A percentile compares a stretch with the other conserved stretches of the same genome.
Evolutionary conservation across 2,329 filamentous ascomycete genomes (phyloP).

Genomic region (Diplocarpon rosae): DNA sequence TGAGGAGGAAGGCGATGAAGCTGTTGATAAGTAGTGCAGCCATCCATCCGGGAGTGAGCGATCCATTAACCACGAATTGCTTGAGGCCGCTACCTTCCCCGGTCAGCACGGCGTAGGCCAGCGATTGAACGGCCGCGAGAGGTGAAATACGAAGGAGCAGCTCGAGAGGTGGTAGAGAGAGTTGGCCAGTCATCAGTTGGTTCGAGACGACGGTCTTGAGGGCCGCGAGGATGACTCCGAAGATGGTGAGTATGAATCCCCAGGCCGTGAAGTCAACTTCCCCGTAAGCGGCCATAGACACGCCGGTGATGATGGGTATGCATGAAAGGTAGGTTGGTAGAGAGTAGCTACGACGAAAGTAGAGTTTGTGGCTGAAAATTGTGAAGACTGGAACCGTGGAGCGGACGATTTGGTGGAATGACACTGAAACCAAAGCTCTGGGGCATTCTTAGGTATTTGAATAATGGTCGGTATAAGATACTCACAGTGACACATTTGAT

Average conservation of each 20-base stretch:
- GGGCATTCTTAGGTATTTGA: not conserved
- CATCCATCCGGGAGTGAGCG: slow-evolving; percentile 16
- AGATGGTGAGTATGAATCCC: slow-evolving; percentile 43
- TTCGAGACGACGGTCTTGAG: slow-evolving; percentile 55
- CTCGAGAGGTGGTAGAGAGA: slow-evolving; percentile 47
- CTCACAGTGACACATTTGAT: slow-evolving; percentile 50
- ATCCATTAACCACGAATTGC: not conserved
- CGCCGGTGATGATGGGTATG: slow-evolving; percentile 48
- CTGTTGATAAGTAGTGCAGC: slow-evolving; percentile 31
- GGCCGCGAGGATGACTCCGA: slow-evolving; percentile 41
- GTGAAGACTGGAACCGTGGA: slow-evolving; percentile 52
- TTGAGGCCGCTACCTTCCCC: slow-evolving; percentile 39
- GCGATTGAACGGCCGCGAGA: slow-evolving; percentile 44
- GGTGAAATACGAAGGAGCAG: slow-evolving; percentile 53
- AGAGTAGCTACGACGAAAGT: slow-evolving; percentile 44
- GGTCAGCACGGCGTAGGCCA: slow-evolving; percentile 39
- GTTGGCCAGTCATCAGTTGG: slow-evolving; percentile 50
- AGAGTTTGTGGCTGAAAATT: slow-evolving; percentile 47
- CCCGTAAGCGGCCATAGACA: slow-evolving; percentile 47
- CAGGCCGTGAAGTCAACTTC: slow-evolving; percentile 51
- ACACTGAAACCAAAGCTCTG: slow-evolving; percentile 47
- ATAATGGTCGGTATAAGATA: not conserved
- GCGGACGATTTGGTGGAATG: slow-evolving; percentile 54
- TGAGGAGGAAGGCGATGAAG: slow-evolving; percentile 42
- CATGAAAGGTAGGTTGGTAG: slow-evolving; percentile 47